A percentile compares a stretch with the other conserved stretches of the same genome.
Evolutionary conservation across 2,329 filamentous ascomycete species (phyloP).

Genomic region (Raffaelea arxii): DNA sequence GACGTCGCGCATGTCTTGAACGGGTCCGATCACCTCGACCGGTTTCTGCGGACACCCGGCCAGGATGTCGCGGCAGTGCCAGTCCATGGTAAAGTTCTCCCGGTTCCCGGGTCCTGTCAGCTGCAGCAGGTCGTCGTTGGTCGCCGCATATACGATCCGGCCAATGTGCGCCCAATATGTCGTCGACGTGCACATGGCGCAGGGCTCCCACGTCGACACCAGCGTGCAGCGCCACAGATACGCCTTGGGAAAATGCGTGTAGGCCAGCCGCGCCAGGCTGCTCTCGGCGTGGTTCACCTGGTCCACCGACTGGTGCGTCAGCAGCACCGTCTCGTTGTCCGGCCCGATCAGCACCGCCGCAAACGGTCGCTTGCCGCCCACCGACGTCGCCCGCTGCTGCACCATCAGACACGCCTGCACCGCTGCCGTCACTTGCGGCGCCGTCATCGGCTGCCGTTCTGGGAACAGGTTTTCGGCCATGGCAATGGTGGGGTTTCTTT

Average conservation of each 20-base stretch:
- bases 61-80: constrained; percentile 35
- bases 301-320: constrained; percentile 38
- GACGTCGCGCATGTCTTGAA: constrained; percentile 59
- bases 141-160: constrained; percentile 38
- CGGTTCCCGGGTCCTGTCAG: constrained; percentile 36
- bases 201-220: constrained; percentile 45
- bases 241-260: constrained; percentile 34
- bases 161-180: constrained; percentile 41
- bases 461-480: constrained; percentile 4
- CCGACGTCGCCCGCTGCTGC: constrained; percentile 31
- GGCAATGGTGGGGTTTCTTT: not conserved
- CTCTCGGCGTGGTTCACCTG: constrained; percentile 44
- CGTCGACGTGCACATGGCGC: constrained; percentile 37
- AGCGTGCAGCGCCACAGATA: constrained; percentile 40
- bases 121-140: constrained; percentile 33
- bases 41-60: constrained; percentile 33
- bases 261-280: constrained; percentile 37
- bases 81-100: constrained; percentile 39
- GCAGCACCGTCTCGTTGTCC: constrained; percentile 36
- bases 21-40: constrained; percentile 38
- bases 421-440: not conserved
- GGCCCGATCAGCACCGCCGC: constrained; percentile 34
- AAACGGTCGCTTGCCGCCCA: constrained; percentile 36
- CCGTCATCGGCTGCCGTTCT: constrained; percentile 1
- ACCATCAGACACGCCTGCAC: constrained; percentile 1